A percentile compares a stretch with the other conserved stretches of the same genome.
These are phyloP conservation scores for Arachis monticola DNA, from an alignment of 331 rosid genomes.

Conservation along the genomic window DNA sequence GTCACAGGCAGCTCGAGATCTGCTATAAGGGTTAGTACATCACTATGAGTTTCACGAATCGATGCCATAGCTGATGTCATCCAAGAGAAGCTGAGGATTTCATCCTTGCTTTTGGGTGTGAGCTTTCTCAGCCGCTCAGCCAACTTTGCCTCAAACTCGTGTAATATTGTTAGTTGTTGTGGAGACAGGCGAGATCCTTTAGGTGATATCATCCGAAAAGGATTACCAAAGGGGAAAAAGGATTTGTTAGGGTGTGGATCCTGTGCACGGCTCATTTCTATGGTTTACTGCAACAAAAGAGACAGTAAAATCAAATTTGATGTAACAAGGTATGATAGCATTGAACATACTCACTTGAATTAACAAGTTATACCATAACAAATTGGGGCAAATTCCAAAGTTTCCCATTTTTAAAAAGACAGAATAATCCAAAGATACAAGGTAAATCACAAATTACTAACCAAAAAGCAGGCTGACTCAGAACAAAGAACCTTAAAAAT, in stretches of 20 bases:
- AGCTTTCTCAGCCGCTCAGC: conserved; percentile 71
- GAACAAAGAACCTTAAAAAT: neutral
- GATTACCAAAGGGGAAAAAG: conserved; percentile 83
- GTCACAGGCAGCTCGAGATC: conserved; percentile 71
- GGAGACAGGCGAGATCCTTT: conserved; percentile 66
- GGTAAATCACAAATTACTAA: conserved; percentile 11
- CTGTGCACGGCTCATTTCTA: conserved; percentile 71
- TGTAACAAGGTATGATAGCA: neutral
- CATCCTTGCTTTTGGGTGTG: conserved; percentile 62
- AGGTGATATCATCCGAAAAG: conserved; percentile 71
- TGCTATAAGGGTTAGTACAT: conserved; percentile 54
- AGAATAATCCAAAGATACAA: neutral
- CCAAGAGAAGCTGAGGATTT: conserved; percentile 83
- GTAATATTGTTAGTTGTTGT: conserved; percentile 50
- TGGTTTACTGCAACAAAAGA: conserved; percentile 44
- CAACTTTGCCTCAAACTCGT: conserved; percentile 66
- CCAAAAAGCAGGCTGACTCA: conserved; percentile 2
- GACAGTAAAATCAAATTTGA: neutral
- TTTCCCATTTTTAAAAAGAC: neutral
- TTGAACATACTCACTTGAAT: conserved; percentile 10
- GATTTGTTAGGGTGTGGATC: conserved; percentile 65
- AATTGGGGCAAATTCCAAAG: conserved; percentile 10
- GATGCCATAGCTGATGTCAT: conserved; percentile 74
- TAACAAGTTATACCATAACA: neutral
- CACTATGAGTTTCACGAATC: conserved; percentile 72